Conservation (phyloP, 257 asterid species). For the Vinca minor region DNA sequence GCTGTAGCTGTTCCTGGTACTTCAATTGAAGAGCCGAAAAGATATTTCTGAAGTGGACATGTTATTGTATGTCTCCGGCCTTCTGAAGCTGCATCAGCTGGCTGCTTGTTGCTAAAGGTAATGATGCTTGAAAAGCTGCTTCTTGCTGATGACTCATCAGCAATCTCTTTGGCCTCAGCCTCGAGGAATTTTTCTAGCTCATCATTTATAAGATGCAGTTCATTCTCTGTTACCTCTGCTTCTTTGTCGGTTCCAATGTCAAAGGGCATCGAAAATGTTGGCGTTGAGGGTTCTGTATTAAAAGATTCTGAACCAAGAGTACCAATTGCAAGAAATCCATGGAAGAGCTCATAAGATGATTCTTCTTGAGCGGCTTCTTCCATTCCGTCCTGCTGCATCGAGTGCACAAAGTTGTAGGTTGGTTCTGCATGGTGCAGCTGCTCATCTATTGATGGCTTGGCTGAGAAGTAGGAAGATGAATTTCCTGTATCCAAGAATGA, state of each 20-base stretch:
- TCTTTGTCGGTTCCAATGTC: conserved; percentile 30
- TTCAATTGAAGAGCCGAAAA: conserved; percentile 49
- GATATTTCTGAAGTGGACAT: conserved; percentile 67
- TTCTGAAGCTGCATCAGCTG: conserved; percentile 37
- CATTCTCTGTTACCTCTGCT: conserved; percentile 43
- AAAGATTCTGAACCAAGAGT: conserved; percentile 59
- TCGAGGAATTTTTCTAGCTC: conserved; percentile 70
- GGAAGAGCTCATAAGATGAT: conserved; percentile 40
- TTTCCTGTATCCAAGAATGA: conserved; percentile 41
- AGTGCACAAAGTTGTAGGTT: conserved; percentile 22
- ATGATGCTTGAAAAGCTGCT: conserved; percentile 53
- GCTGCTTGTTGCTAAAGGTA: conserved; percentile 33
- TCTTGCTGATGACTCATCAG: conserved; percentile 43
- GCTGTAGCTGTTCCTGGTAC: conserved; percentile 28
- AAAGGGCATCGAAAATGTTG: conserved; percentile 41
- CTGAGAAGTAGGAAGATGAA: conserved; percentile 29
- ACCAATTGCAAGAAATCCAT: conserved; percentile 81
- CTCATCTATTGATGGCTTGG: conserved; percentile 32
- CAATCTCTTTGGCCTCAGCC: conserved; percentile 48
- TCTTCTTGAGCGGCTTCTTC: conserved; percentile 35
- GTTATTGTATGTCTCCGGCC: conserved; percentile 22
- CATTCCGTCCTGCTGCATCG: conserved; percentile 17
- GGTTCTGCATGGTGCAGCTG: conserved; percentile 35
- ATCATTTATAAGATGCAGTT: conserved; percentile 44
- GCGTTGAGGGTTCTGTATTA: conserved; percentile 58